Evolutionary conservation across 176 grass and related monocot species (phyloP).

Genomic region (Areca catechu): DNA sequence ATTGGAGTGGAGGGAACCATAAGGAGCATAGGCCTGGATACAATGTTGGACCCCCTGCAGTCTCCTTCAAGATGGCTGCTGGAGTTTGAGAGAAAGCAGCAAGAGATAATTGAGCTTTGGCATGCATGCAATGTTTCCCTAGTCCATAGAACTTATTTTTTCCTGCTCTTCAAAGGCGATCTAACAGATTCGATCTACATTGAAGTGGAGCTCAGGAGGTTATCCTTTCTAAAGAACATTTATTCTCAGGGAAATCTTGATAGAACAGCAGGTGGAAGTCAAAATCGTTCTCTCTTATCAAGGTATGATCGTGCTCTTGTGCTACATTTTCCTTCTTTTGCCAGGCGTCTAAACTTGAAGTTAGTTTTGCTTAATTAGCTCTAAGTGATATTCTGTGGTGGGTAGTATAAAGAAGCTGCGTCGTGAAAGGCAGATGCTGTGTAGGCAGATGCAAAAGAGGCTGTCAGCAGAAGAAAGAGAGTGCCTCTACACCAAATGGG

Average conservation of each 20-base stretch:
- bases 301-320: slow-evolving; percentile 36
- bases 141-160: slow-evolving; percentile 92
- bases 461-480: slow-evolving; percentile 57
- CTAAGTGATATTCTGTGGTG: neutral
- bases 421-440: slow-evolving; percentile 79
- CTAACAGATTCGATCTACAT: slow-evolving; percentile 87
- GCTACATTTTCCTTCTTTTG: too few species aligned
- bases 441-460: slow-evolving; percentile 71
- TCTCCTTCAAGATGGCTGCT: slow-evolving; percentile 61
- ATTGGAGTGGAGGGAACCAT: slow-evolving; percentile 42
- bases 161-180: slow-evolving; percentile 91
- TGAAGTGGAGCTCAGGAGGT: slow-evolving; percentile 84
- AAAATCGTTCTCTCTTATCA: slow-evolving; percentile 30
- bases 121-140: slow-evolving; percentile 75
- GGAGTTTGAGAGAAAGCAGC: slow-evolving; percentile 80
- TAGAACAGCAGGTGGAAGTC: slow-evolving; percentile 24
- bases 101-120: slow-evolving; percentile 91
- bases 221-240: slow-evolving; percentile 64
- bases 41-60: slow-evolving; percentile 37
- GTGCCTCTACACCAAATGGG: slow-evolving; percentile 87
- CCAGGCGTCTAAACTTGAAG: too few species aligned
- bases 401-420: slow-evolving; percentile 63
- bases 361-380: too few species aligned
- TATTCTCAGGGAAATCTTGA: slow-evolving; percentile 37
- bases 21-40: slow-evolving; percentile 41